phyloP scores from a whole-genome alignment of 164 flowering plant species.

The Cinnamomum micranthum region DNA sequence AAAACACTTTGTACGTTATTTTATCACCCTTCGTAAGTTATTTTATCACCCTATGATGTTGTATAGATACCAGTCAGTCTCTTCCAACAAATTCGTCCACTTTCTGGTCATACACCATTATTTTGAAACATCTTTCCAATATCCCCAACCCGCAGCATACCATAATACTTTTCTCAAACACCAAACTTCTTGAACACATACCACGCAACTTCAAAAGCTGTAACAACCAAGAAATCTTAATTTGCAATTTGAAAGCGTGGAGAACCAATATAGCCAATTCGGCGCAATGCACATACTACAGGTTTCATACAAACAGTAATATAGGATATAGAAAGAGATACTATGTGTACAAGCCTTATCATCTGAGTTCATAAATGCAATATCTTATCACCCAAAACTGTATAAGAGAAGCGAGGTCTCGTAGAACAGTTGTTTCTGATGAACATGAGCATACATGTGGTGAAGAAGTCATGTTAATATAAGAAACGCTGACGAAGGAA shows the following conservation, averaged over 20 bases:
- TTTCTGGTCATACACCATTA: neutral
- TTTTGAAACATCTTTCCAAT: conserved; percentile 13
- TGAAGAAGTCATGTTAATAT: too few relatives aligned
- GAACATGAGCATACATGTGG: neutral
- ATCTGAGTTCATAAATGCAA: neutral
- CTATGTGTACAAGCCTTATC: neutral
- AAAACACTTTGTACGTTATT: neutral
- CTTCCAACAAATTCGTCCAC: neutral
- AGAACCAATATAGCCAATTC: conserved; percentile 27
- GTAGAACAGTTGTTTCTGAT: neutral
- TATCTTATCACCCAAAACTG: neutral
- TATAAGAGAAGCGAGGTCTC: neutral
- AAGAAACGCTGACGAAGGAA: too few relatives aligned
- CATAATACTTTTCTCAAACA: conserved; percentile 24
- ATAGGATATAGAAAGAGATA: conserved; percentile 6
- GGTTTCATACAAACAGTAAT: conserved; percentile 6
- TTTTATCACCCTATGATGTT: neutral
- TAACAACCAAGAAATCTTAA: conserved; percentile 53
- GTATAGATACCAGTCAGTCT: neutral
- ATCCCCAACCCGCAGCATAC: neutral
- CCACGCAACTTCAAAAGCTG: conserved; percentile 71
- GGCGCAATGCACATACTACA: conserved; percentile 14
- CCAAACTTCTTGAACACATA: conserved; percentile 42
- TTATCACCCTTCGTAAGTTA: neutral
- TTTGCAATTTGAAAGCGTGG: conserved; percentile 27